phyloP scores from a whole-genome alignment of 2,329 filamentous ascomycete species.

The Verticillium klebahnii region DNA sequence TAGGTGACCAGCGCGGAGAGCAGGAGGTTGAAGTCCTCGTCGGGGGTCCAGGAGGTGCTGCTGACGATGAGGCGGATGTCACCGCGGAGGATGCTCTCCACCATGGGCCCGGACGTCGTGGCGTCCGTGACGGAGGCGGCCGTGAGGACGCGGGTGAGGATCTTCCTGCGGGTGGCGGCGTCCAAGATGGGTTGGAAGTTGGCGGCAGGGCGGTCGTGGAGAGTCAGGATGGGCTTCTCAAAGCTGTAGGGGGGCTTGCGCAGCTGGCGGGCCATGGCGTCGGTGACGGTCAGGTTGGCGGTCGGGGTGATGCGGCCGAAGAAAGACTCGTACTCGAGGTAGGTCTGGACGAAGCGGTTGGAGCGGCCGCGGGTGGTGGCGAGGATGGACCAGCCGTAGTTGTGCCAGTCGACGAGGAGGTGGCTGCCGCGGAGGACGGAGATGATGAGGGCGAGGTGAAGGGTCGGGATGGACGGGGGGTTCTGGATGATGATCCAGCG shows the following conservation, averaged over 20 bases:
- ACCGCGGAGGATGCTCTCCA: constrained; percentile 51
- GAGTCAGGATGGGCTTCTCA: constrained; percentile 58
- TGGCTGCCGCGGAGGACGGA: constrained; percentile 74
- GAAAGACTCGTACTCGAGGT: constrained; percentile 70
- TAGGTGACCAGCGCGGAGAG: constrained; percentile 78
- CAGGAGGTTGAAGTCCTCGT: constrained; percentile 89
- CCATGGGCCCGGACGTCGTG: constrained; percentile 24
- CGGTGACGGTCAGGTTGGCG: constrained; percentile 81
- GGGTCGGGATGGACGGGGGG: constrained; percentile 88
- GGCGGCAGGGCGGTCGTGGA: constrained; percentile 82
- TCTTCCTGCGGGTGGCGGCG: constrained; percentile 32
- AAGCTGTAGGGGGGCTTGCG: constrained; percentile 59
- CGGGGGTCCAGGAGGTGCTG: constrained; percentile 94
- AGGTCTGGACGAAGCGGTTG: constrained; percentile 74
- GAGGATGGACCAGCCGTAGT: constrained; percentile 94
- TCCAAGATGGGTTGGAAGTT: constrained; percentile 69
- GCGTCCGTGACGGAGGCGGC: constrained; percentile 61
- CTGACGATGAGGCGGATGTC: constrained; percentile 72
- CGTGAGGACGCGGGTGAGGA: constrained; percentile 49
- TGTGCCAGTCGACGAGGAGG: constrained; percentile 96
- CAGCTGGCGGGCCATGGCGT: constrained; percentile 79
- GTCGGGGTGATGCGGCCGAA: constrained; percentile 64
- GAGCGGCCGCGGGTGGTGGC: constrained; percentile 50
- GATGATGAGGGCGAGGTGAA: constrained; percentile 68
- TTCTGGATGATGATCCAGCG: constrained; percentile 93